phyloP scores from a whole-genome alignment of 2,329 filamentous ascomycete genomes.

The Lecanoromycetidae sp. region DNA sequence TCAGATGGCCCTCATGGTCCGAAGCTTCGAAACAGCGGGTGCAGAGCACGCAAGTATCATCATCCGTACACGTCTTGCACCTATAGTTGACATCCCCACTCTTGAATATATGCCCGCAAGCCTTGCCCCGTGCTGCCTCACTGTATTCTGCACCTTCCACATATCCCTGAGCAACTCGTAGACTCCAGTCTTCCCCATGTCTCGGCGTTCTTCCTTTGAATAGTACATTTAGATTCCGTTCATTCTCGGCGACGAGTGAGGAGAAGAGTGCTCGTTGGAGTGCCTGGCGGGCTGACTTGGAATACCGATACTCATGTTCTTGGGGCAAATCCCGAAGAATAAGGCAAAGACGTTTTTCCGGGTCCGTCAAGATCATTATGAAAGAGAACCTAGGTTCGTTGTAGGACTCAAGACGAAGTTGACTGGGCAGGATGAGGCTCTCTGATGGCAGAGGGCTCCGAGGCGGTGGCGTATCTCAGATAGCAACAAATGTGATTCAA shows the following conservation, averaged over 20 bases:
- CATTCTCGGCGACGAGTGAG: slow-evolving; percentile 65
- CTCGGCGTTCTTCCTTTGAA: slow-evolving; percentile 65
- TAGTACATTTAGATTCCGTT: slow-evolving; percentile 63
- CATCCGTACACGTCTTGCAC: slow-evolving; percentile 85
- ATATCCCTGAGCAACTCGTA: slow-evolving; percentile 81
- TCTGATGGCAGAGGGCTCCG: no score
- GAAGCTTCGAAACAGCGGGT: slow-evolving; percentile 90
- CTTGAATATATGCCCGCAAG: slow-evolving; percentile 96
- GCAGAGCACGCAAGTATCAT: slow-evolving; percentile 92
- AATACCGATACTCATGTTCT: slow-evolving; percentile 64
- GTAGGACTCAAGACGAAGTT: neutral
- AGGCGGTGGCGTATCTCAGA: no score
- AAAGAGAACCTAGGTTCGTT: neutral
- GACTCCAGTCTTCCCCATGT: slow-evolving; percentile 53
- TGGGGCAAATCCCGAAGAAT: slow-evolving; percentile 67
- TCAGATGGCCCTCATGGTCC: slow-evolving; percentile 86
- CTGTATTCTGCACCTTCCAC: slow-evolving; percentile 91
- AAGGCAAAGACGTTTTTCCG: slow-evolving; percentile 72
- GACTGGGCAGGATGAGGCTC: no score
- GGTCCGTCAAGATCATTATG: slow-evolving; percentile 36
- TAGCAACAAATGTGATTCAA: no score
- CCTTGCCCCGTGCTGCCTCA: slow-evolving; percentile 77
- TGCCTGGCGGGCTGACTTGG: slow-evolving; percentile 54
- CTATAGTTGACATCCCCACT: slow-evolving; percentile 84
- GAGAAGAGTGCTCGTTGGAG: slow-evolving; percentile 74